phyloP scores from a whole-genome alignment of 257 asterid species.

The Jaltomata sinuosa region DNA sequence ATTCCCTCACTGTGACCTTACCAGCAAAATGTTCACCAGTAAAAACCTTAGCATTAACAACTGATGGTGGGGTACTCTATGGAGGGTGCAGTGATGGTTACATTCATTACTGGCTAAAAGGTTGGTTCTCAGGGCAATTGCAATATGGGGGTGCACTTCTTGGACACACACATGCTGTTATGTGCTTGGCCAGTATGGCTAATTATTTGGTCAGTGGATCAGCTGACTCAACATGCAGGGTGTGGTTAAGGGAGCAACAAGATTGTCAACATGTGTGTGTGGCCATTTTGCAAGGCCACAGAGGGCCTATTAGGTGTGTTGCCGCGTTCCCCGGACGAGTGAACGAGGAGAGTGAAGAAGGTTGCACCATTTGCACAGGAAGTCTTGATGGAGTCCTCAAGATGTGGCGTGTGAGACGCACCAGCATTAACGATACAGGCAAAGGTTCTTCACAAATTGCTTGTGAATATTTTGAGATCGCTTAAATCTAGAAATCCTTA shows the following conservation, averaged over 20 bases:
- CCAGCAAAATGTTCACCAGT: slow-evolving; percentile 86
- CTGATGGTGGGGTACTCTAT: slow-evolving; percentile 60
- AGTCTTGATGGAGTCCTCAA: slow-evolving; percentile 84
- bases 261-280: slow-evolving; percentile 61
- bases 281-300: slow-evolving; percentile 73
- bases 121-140: slow-evolving; percentile 85
- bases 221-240: slow-evolving; percentile 68
- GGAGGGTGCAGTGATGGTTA: slow-evolving; percentile 95
- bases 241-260: slow-evolving; percentile 51
- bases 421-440: neutral
- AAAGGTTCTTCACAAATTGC: slow-evolving; percentile 20
- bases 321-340: slow-evolving; percentile 26
- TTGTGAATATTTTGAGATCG: slow-evolving; percentile 61
- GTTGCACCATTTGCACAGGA: slow-evolving; percentile 73
- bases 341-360: slow-evolving; percentile 46
- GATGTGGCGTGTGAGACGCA: slow-evolving; percentile 60
- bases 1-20: slow-evolving; percentile 70
- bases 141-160: slow-evolving; percentile 85
- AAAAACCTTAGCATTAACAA: slow-evolving; percentile 49
- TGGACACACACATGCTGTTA: slow-evolving; percentile 85
- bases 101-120: slow-evolving; percentile 78
- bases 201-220: slow-evolving; percentile 65
- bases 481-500: slow-evolving; percentile 7
- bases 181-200: slow-evolving; percentile 57
- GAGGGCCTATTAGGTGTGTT: slow-evolving; percentile 75